A percentile compares a stretch with the other conserved stretches of the same genome.
Evolutionary conservation across 2,329 filamentous ascomycete species (phyloP).

Genomic region (Leptographium wingfieldii): DNA sequence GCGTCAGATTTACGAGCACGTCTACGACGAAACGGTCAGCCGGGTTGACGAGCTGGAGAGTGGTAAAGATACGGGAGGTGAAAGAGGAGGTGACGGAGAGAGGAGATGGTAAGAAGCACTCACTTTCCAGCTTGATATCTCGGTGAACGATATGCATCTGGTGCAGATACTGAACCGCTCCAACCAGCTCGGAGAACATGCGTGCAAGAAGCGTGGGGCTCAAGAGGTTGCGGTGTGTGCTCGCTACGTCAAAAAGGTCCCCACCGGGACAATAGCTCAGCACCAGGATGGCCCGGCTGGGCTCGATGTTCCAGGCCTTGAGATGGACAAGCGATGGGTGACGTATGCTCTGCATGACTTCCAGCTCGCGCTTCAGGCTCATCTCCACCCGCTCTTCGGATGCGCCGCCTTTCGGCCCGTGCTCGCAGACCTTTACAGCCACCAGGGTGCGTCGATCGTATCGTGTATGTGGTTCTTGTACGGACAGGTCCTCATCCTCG

Average conservation of each 20-base stretch:
- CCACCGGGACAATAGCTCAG: conserved; percentile 88
- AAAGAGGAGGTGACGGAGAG: conserved; percentile 2
- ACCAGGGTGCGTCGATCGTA: conserved; percentile 70
- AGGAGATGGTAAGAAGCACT: conserved; percentile 21
- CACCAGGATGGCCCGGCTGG: conserved; percentile 70
- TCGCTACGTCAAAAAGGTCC: conserved; percentile 88
- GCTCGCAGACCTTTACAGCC: conserved; percentile 89
- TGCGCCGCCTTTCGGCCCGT: conserved; percentile 84
- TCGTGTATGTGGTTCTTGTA: conserved; percentile 18
- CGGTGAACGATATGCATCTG: conserved; percentile 78
- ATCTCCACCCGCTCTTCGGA: conserved; percentile 89
- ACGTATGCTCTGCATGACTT: conserved; percentile 78
- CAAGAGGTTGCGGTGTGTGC: conserved; percentile 54
- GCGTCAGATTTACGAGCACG: conserved; percentile 76
- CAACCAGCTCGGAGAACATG: conserved; percentile 81
- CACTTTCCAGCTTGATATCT: conserved; percentile 94
- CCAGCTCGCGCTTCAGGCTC: conserved; percentile 85
- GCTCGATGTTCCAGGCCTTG: conserved; percentile 81
- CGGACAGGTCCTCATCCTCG: conserved; percentile 21
- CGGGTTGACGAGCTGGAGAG: background rate
- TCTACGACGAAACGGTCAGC: conserved; percentile 37
- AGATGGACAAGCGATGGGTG: conserved; percentile 87
- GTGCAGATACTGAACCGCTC: conserved; percentile 78
- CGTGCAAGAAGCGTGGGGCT: conserved; percentile 60
- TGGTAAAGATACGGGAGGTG: too few species aligned